Percentiles rank a stretch among this genome's conserved stretches.
Evolutionary conservation across 2,329 filamentous ascomycete species (phyloP).

Genomic region (Arthrobotrys iridis): DNA sequence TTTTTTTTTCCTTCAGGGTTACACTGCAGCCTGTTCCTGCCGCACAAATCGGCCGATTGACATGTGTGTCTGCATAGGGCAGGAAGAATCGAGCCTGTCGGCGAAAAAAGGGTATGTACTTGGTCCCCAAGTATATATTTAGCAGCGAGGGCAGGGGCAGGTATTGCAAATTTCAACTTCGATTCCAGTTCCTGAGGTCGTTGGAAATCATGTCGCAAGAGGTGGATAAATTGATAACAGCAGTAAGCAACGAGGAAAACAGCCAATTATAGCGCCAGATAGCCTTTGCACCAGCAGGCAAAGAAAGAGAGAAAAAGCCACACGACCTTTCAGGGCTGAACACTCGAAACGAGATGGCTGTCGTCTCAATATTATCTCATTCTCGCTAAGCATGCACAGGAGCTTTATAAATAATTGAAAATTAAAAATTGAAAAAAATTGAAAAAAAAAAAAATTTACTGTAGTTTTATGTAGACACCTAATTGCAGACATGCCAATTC

Average conservation of each 20-base stretch:
- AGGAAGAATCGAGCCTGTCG: not conserved
- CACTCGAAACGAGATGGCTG: not conserved
- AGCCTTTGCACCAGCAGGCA: no score
- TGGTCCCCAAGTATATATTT: slow-evolving; percentile 15
- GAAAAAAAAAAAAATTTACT: no score
- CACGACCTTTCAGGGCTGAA: slow-evolving; percentile 8
- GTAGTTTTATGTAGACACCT: no score
- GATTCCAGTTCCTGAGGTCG: slow-evolving; percentile 1
- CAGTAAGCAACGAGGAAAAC: not conserved
- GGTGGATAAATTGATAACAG: slow-evolving; percentile 10
- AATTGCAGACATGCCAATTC: no score
- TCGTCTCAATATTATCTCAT: slow-evolving; percentile 1
- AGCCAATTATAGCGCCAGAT: slow-evolving; percentile 5
- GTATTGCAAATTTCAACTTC: slow-evolving; percentile 37
- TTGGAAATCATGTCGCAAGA: not conserved
- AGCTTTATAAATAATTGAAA: no score
- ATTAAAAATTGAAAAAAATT: no score
- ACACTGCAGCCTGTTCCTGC: slow-evolving; percentile 31
- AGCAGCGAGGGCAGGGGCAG: not conserved
- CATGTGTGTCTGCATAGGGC: slow-evolving; percentile 10
- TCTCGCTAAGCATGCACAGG: not conserved
- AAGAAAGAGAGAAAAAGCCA: not conserved
- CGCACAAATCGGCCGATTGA: slow-evolving; percentile 2
- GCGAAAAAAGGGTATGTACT: not conserved
- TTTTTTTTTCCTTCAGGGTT: slow-evolving; percentile 6